Conservation (phyloP, 768 basidiomycete genomes). For the Calocera cornea region DNA sequence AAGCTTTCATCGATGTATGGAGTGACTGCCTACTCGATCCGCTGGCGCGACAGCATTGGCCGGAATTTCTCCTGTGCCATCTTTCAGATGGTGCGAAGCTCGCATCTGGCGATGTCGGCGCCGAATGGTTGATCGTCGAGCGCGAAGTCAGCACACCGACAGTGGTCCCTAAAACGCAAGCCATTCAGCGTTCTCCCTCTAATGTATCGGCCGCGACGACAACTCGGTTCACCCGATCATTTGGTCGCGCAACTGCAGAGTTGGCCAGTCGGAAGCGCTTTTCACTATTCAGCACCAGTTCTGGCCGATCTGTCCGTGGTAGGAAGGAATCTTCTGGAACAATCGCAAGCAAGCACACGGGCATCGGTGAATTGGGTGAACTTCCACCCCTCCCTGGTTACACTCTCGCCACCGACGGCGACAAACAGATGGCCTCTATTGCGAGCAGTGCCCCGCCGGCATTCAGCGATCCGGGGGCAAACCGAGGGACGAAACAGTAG, state of each 20-base stretch:
- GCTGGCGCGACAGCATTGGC: conserved; percentile 34
- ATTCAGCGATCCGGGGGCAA: too few relatives aligned
- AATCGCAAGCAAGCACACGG: not conserved
- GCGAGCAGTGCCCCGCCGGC: too few relatives aligned
- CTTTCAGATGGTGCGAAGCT: conserved; percentile 21
- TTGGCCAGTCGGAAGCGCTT: not conserved
- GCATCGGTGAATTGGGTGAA: not conserved
- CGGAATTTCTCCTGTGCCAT: conserved; percentile 55
- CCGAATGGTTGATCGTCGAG: not conserved
- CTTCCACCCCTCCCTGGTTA: not conserved
- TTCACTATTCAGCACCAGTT: not conserved
- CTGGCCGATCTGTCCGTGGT: not conserved
- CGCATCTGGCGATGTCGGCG: not conserved
- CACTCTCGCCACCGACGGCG: too few relatives aligned
- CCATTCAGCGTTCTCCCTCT: not conserved
- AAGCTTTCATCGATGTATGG: conserved; percentile 77
- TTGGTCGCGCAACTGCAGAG: not conserved
- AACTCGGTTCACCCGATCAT: not conserved
- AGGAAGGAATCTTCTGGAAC: not conserved
- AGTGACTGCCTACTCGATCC: conserved; percentile 59
- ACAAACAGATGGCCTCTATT: too few relatives aligned
- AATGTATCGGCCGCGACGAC: not conserved
- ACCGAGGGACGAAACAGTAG: too few relatives aligned
- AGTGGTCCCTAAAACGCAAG: not conserved
- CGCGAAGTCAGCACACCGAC: not conserved